A percentile compares a stretch with the other conserved stretches of the same genome.
Evolutionary conservation across 2,329 filamentous ascomycete genomes (phyloP).

Genomic region (Monosporascus sp.): DNA sequence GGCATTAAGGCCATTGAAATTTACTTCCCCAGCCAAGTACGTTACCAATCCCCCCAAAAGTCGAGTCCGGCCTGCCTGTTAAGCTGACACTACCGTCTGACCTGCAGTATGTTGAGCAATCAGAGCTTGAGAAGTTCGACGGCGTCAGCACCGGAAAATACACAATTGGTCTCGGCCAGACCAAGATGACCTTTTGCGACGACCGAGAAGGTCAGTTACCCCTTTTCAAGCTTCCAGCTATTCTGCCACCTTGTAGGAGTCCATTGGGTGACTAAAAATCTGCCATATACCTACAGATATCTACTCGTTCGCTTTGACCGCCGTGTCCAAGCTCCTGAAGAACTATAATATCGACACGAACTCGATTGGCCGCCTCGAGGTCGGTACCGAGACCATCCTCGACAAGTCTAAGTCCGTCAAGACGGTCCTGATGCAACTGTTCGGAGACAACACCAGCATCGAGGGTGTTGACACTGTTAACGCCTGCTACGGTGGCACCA

Average conservation of each 20-base stretch:
- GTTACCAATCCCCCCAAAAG: constrained; percentile 25
- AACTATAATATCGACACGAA: constrained; percentile 80
- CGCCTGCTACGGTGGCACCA: constrained; percentile 83
- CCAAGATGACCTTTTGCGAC: constrained; percentile 89
- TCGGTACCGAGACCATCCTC: constrained; percentile 78
- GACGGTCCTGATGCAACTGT: constrained; percentile 82
- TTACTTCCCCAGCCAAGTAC: constrained; percentile 80
- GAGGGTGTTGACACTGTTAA: constrained; percentile 81
- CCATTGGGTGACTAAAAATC: constrained; percentile 13
- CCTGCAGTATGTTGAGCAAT: constrained; percentile 73
- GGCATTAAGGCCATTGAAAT: constrained; percentile 92
- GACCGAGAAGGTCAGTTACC: constrained; percentile 69
- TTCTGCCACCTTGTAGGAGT: neutral
- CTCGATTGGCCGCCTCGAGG: constrained; percentile 74
- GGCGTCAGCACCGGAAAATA: constrained; percentile 78
- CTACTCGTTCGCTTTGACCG: constrained; percentile 80
- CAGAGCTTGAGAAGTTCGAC: constrained; percentile 81
- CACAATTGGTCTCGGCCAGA: constrained; percentile 86
- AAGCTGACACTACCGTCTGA: constrained; percentile 15
- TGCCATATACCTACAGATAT: constrained; percentile 54
- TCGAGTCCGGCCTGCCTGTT: constrained; percentile 9
- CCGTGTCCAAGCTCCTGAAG: constrained; percentile 68
- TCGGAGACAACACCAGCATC: constrained; percentile 76
- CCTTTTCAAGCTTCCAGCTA: constrained; percentile 1
- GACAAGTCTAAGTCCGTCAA: constrained; percentile 92